phyloP scores from a whole-genome alignment of 805 yeast species.

The Scheffersomyces amazonensis region DNA sequence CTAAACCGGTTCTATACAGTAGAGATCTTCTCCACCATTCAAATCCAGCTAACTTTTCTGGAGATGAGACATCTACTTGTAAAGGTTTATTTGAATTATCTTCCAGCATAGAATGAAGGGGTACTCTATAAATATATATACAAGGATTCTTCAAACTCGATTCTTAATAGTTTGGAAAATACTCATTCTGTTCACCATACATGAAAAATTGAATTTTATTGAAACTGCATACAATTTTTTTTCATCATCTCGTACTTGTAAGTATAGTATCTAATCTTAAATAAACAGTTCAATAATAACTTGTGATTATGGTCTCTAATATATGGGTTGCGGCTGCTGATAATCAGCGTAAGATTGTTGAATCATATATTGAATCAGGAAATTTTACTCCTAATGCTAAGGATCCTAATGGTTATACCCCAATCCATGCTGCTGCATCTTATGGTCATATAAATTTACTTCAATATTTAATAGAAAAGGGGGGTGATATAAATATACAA shows the following conservation, averaged over 20 bases:
- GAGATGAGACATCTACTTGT: constrained; percentile 18
- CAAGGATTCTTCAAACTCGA: no score
- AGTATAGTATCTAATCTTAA: no score
- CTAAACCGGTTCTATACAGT: constrained; percentile 69
- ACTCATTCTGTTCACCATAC: no score
- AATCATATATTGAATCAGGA: constrained; percentile 49
- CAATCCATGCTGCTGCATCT: constrained; percentile 96
- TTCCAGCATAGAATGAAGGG: no score
- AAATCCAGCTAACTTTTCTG: constrained; percentile 47
- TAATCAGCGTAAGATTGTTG: constrained; percentile 60
- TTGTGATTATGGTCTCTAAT: constrained; percentile 46
- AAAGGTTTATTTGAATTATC: no score
- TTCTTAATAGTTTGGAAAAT: no score
- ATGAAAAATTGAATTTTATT: no score
- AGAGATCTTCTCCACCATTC: constrained; percentile 81
- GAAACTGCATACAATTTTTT: neutral
- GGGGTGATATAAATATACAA: constrained; percentile 79
- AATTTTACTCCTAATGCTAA: constrained; percentile 62
- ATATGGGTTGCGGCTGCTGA: constrained; percentile 97
- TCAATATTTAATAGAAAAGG: constrained; percentile 47
- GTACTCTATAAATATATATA: no score
- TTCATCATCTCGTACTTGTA: neutral
- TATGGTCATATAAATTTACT: constrained; percentile 79
- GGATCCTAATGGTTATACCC: constrained; percentile 94
- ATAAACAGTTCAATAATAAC: no score